Evolutionary conservation across 192 early-diverging fungal species (phyloP).

Genomic region (Chytriomyces sp.): DNA sequence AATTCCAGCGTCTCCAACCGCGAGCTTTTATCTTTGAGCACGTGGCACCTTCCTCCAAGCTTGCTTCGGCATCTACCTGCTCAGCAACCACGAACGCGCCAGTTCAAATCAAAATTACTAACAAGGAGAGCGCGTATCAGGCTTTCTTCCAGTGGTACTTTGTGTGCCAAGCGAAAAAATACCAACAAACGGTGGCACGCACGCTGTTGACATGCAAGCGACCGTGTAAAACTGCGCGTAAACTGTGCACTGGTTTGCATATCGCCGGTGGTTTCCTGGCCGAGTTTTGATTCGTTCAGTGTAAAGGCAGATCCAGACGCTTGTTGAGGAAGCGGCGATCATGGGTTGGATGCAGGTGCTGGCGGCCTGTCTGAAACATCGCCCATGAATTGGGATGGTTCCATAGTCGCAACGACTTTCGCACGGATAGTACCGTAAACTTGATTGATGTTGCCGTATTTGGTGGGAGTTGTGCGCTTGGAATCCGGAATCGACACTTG

Average conservation of each 20-base stretch:
- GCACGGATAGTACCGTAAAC: background rate
- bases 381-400: constrained; percentile 32
- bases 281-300: constrained; percentile 26
- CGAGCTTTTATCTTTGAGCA: too few relatives aligned
- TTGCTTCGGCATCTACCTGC: background rate
- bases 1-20: too few relatives aligned
- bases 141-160: constrained; percentile 37
- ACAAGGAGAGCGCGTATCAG: constrained; percentile 45
- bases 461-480: background rate
- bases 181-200: background rate
- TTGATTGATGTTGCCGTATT: background rate
- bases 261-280: background rate
- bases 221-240: background rate
- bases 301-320: background rate
- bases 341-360: background rate
- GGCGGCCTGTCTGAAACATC: constrained; percentile 22
- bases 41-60: background rate
- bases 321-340: constrained; percentile 18
- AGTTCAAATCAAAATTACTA: constrained; percentile 30
- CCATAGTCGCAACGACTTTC: background rate
- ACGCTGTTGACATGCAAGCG: constrained; percentile 44
- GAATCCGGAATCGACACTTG: too few relatives aligned
- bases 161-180: constrained; percentile 50
- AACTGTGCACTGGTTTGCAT: background rate
- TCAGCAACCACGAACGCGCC: constrained; percentile 13